Evolutionary conservation across 208 protist genomes (phyloP).

Genomic region (Crithidia fasciculata): DNA sequence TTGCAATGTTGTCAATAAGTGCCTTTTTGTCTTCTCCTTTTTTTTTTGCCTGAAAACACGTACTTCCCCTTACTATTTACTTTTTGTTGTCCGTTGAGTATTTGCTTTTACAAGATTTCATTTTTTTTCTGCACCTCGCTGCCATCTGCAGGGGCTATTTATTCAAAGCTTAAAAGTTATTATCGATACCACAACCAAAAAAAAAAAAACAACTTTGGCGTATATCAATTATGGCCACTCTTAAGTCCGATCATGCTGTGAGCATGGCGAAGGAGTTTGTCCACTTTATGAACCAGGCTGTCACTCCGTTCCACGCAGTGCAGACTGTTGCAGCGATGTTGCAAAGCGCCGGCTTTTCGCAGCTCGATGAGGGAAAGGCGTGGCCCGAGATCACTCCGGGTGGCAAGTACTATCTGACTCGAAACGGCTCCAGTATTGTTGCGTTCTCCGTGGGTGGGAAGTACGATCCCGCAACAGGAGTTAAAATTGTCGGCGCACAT

Average conservation of each 20-base stretch:
- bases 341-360: conserved; percentile 48
- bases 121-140: too few species aligned
- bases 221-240: conserved; percentile 15
- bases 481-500: conserved; percentile 97
- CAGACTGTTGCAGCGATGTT: conserved; percentile 55
- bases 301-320: conserved; percentile 86
- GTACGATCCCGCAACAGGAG: conserved; percentile 80
- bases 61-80: too few species aligned
- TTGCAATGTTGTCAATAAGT: too few species aligned
- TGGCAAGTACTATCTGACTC: conserved; percentile 97
- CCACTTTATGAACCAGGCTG: conserved; percentile 65
- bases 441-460: conserved; percentile 96
- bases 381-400: conserved; percentile 73
- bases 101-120: too few species aligned
- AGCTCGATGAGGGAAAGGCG: conserved; percentile 60
- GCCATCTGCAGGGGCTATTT: not conserved
- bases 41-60: too few species aligned
- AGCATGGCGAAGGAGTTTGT: conserved; percentile 64
- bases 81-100: too few species aligned
- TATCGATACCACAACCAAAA: too few species aligned
- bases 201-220: too few species aligned
- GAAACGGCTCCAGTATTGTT: conserved; percentile 96
- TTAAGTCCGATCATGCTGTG: conserved; percentile 32
- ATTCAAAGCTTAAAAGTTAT: not conserved
- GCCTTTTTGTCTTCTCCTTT: too few species aligned